phyloP scores from a whole-genome alignment of 768 basidiomycete species.

The Cystoderma amianthinum region DNA sequence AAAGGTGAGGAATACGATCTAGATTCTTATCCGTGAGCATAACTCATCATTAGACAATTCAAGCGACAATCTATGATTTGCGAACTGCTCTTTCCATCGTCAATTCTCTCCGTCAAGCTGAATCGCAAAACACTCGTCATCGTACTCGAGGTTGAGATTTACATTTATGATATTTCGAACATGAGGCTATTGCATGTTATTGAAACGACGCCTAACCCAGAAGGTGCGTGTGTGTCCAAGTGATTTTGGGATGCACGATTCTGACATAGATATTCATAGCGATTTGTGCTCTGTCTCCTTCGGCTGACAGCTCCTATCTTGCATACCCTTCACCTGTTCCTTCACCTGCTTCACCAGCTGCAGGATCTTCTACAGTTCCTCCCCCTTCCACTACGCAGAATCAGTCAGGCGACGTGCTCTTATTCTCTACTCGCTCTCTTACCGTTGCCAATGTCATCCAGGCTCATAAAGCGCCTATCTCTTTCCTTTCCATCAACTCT shows the following conservation, averaged over 20 bases:
- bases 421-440: conserved; percentile 90
- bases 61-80: conserved; percentile 98
- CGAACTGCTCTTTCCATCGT: conserved; percentile 95
- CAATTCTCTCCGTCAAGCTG: conserved; percentile 94
- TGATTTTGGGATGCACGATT: not conserved
- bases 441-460: conserved; percentile 94
- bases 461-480: conserved; percentile 93
- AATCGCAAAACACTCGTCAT: conserved; percentile 96
- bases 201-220: conserved; percentile 93
- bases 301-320: conserved; percentile 87
- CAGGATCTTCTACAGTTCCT: conserved; percentile 29
- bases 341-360: conserved; percentile 60
- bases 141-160: conserved; percentile 94
- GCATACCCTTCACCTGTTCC: conserved; percentile 96
- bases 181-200: conserved; percentile 98
- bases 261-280: conserved; percentile 36
- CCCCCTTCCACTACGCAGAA: conserved; percentile 23
- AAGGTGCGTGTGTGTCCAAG: conserved; percentile 46
- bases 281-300: conserved; percentile 91
- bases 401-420: conserved; percentile 80
- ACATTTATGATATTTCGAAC: conserved; percentile 98
- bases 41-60: conserved; percentile 5
- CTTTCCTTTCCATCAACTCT: conserved; percentile 79
- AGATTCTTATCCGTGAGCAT: not conserved
- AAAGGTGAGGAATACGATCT: conserved; percentile 50